These are phyloP conservation scores for Peniophora sp. DNA, from an alignment of 1,284 basidiomycete species.

Conservation along the genomic window DNA sequence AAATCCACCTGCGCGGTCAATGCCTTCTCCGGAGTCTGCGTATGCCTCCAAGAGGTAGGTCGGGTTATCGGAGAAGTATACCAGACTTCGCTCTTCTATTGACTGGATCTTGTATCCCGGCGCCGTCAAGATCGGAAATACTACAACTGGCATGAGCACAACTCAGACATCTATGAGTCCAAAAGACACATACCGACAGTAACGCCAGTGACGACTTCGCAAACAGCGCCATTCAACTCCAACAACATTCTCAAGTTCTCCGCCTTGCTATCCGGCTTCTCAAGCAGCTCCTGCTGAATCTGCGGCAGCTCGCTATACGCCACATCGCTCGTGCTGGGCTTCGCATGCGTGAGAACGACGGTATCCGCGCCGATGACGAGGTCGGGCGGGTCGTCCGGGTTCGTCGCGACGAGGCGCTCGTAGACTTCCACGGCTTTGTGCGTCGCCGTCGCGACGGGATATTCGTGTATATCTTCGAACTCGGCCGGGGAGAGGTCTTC, in stretches of 20 bases:
- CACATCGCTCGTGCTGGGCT: slow-evolving; percentile 45
- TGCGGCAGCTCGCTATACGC: slow-evolving; percentile 39
- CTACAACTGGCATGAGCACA: slow-evolving; percentile 25
- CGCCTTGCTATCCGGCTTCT: slow-evolving; percentile 77
- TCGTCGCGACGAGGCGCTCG: slow-evolving; percentile 68
- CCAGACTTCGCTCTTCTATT: slow-evolving; percentile 76
- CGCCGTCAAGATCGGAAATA: slow-evolving; percentile 75
- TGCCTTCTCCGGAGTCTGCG: slow-evolving; percentile 82
- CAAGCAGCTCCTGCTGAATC: slow-evolving; percentile 65
- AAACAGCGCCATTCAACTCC: slow-evolving; percentile 78
- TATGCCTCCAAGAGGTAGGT: slow-evolving; percentile 71
- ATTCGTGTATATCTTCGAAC: slow-evolving; percentile 81
- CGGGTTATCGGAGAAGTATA: slow-evolving; percentile 73
- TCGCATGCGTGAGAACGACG: slow-evolving; percentile 77
- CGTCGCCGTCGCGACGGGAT: slow-evolving; percentile 87
- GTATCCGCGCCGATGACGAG: slow-evolving; percentile 94
- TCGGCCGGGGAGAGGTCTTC: slow-evolving; percentile 70
- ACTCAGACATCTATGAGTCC: no score
- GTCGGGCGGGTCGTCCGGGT: slow-evolving; percentile 84
- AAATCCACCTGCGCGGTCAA: slow-evolving; percentile 91
- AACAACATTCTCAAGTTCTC: slow-evolving; percentile 88
- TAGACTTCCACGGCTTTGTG: slow-evolving; percentile 96
- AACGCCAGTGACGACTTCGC: slow-evolving; percentile 90
- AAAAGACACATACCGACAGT: slow-evolving; percentile 51
- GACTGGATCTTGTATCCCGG: slow-evolving; percentile 85